phyloP scores from a whole-genome alignment of 495 filamentous ascomycete genomes.

The Penicillium egyptiacum region DNA sequence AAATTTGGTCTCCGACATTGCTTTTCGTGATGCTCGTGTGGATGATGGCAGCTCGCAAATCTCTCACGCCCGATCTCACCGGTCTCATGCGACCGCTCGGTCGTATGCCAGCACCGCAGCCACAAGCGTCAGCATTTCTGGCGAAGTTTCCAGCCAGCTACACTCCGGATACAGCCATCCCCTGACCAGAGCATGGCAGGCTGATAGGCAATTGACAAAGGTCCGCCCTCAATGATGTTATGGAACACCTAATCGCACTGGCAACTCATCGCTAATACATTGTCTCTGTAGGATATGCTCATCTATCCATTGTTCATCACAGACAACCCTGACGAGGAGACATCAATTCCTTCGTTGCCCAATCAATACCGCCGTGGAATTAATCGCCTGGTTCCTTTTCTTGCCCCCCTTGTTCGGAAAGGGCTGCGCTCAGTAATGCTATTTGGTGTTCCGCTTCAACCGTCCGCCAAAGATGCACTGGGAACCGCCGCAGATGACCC shows the following conservation, averaged over 20 bases:
- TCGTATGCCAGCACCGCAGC: constrained; percentile 86
- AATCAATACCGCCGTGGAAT: constrained; percentile 83
- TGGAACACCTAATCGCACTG: not conserved
- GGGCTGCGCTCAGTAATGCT: constrained; percentile 90
- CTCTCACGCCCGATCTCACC: constrained; percentile 67
- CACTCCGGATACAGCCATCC: constrained; percentile 95
- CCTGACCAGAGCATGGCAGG: constrained; percentile 88
- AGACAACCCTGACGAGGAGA: constrained; percentile 89
- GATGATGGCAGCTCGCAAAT: constrained; percentile 65
- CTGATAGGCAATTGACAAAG: constrained; percentile 96
- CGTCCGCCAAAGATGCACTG: constrained; percentile 80
- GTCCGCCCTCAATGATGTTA: constrained; percentile 41
- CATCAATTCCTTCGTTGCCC: constrained; percentile 83
- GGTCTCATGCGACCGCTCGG: constrained; percentile 63
- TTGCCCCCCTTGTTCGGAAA: constrained; percentile 81
- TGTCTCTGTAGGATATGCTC: constrained; percentile 70
- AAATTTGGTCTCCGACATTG: constrained; percentile 81
- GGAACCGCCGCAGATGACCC: constrained; percentile 95
- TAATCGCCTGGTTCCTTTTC: constrained; percentile 80
- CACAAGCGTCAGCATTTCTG: constrained; percentile 90
- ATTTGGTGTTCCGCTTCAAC: constrained; percentile 85
- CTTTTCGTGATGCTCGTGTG: constrained; percentile 62
- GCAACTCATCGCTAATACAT: constrained; percentile 1
- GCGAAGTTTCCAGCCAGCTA: constrained; percentile 91
- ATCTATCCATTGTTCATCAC: constrained; percentile 97